Conservation (phyloP, 2,329 filamentous ascomycete species). For the Pseudocercospora vitis region DNA sequence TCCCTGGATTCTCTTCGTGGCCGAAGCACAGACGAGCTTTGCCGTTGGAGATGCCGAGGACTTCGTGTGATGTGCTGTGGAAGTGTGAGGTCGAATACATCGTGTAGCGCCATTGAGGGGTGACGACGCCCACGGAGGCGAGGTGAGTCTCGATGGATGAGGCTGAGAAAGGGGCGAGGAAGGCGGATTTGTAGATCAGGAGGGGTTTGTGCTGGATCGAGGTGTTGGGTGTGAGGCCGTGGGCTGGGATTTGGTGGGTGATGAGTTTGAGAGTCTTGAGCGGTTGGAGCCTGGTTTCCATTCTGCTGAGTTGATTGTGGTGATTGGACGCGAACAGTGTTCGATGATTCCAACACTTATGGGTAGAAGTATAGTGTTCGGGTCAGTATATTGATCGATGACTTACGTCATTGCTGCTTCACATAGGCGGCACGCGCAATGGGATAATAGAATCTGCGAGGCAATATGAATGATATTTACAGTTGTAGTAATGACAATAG, state of each 20-base stretch:
- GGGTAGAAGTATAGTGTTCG: too few species aligned
- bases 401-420: neutral
- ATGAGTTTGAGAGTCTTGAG: constrained; percentile 57
- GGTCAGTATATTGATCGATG: too few species aligned
- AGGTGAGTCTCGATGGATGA: constrained; percentile 60
- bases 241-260: constrained; percentile 59
- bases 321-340: neutral
- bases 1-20: constrained; percentile 59
- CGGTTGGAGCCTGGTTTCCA: constrained; percentile 43
- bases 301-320: neutral
- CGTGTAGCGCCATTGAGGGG: constrained; percentile 66
- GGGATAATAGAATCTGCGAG: neutral
- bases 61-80: constrained; percentile 67
- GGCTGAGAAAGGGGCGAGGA: constrained; percentile 47
- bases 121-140: constrained; percentile 53
- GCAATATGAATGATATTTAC: neutral
- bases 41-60: constrained; percentile 61
- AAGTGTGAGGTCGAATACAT: constrained; percentile 69
- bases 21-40: constrained; percentile 65
- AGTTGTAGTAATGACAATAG: neutral
- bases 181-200: constrained; percentile 64
- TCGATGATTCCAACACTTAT: too few species aligned
- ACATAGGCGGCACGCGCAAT: too few species aligned
- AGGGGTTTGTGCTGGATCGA: constrained; percentile 63
- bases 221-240: constrained; percentile 61